Evolutionary conservation across 257 asterid species (phyloP), one percentile per base, ranked within the genome.

Genomic region (Capsicum chinense): DNA sequence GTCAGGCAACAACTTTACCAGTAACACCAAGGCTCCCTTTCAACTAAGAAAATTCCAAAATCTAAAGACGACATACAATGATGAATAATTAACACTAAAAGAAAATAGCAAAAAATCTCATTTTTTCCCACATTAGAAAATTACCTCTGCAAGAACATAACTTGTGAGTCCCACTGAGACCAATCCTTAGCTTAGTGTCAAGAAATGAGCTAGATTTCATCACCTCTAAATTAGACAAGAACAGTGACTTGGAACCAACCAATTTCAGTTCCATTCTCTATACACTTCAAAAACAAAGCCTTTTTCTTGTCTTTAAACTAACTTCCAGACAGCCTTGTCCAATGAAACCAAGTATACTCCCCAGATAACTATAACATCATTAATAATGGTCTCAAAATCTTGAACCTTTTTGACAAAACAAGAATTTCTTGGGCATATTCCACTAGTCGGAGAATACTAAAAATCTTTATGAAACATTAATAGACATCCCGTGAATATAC

Each of bases 61-160:
- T 19, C 10, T 62, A 12, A 56, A 82, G 13, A 39, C 11, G 57
- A 17, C 81, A 11, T 50, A 74, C 57, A 47, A 12, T 12, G 57
- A 74, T 19, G 16, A 7, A 26, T 12, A 9, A 74, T 48, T 6
- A 13, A 54, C 64, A 52, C 48, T 0, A 76, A 4, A 76, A 52
- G 9, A 26, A 79, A 79, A 68, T 16, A 86, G 80, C 8, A 12
- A 71, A 52, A 54, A 15, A 0, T 3, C n/a, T 48, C 14, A 21
- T 52, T 76, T 33, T 76, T 76, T 52, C 1, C 9, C 47, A 26
- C 0, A 76, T 52, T 57, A 39, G 17, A 83, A 5, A 78, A 33
- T 69, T 89, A 93, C 98, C 96, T 91, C 87, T 89, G 91, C 89
- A 88, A 81, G 90, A 91, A 90, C 67, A 86, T 0, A 84, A 83